Base-by-base conservation (phyloP, 2,329 filamentous ascomycete genomes). In the Ophiostoma angusticollis region DNA sequence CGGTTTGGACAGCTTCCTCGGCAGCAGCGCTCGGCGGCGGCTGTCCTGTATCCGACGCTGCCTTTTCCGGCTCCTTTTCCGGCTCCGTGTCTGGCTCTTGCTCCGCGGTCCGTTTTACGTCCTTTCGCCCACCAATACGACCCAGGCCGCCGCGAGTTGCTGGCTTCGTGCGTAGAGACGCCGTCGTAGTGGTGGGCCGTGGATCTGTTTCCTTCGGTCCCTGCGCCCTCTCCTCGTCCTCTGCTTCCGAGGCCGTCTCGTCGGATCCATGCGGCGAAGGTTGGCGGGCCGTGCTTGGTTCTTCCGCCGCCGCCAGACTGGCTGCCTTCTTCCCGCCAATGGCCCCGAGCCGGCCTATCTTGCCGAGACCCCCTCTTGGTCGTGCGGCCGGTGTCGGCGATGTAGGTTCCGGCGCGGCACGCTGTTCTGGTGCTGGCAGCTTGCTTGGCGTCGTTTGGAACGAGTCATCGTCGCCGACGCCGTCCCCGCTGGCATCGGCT, bases 181-280 rank as follows among this genome's bases (percentile, higher is more conserved):
- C 35, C 13, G 50, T 54, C 3, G 52, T 42, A 1, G 50, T 30
- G 25, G 17, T 27, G 6, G 17, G 14, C 23, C 22, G n/a, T 13
- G 25, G 21, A 9, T 28, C 28, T 2, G 23, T 7, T 14, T 11
- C 30, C 6, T 19, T 21, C 9, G n/a, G 14, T 18, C n/a, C 19
- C 16, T 28, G 44, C 9, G 55, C 43, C 4, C 48, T 37, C 12
- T 17, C n/a, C 22, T 57, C 56, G 1, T 60, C 59, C n/a, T n/a
- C n/a, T n/a, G 53, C 51, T 18, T 64, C 63, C 8, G 64, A 66
- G 12, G 61, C 64, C n/a, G 64, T 67, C 31, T 65, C 63, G 1
- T 36, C 29, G 4, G 41, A 36, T 27, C 19, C 4, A 25, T 43
- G 42, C 14, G 42, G 43, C 21, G 51, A 44, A 29, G 9, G 49